Evolutionary conservation across 768 basidiomycete genomes (phyloP), one percentile per base, ranked within the genome.

Genomic region (Strobilomyces confusus): DNA sequence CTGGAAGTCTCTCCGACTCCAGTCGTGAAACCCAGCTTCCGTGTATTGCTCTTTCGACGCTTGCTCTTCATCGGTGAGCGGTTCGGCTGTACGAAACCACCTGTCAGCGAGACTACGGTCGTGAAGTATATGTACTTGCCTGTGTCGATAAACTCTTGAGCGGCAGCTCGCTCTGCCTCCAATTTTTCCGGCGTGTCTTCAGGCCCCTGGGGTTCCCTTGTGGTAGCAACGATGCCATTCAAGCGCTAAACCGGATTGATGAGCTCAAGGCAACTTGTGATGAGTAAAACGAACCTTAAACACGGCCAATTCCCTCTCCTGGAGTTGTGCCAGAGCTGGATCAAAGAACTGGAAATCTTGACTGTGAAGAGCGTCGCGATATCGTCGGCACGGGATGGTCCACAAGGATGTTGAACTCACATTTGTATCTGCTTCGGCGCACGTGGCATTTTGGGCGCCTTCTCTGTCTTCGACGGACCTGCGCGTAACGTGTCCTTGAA

Each of bases 281-380:
- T 2, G 22, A 13, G 5, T 46, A 36, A 4, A 4, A 34, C 51
- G 41, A 20, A 86, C 89, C 75, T 89, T 89, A 68, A 86, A 86
- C 12, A 85, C 89, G 0, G 86, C 86, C 19, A 88, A 74, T 69
- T 98, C 95, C 51, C 85, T 80, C 61, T 95, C 92, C 65, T 98
- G 94, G 25, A 98, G 73, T 61, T 83, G 84, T 5, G 83, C 78
- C 12, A 98, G 71, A 48, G 86, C 78, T 0, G 84, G 81, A 8
- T 94, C 89, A 75, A 91, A 98, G 78, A 99, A 98, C 65, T 99
- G 95, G 79, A 93, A 95, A 69, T 97, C 95, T 71, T 94, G 88
- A 58, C 91, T 94, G 26, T 8, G 8, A 26, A 26, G 26, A 8
- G 62, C 23, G 51, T n/a, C n/a, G 51, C 15, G 20, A 25, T 25